These are phyloP conservation scores for Camellia japonica DNA, from an alignment of 148 eudicot species.

Conservation along the genomic window DNA sequence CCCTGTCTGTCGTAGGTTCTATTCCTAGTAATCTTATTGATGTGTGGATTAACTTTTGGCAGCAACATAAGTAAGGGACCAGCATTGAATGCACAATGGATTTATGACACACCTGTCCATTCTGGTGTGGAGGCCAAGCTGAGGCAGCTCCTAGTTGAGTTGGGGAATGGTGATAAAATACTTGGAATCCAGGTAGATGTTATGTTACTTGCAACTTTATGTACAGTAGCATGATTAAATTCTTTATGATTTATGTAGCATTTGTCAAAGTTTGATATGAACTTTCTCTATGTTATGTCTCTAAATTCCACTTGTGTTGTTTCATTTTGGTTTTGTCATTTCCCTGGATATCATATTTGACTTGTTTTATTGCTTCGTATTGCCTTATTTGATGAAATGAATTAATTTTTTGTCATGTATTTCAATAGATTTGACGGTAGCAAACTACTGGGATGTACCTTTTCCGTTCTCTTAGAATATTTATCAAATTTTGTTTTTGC, in stretches of 20 bases:
- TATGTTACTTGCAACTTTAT: neutral
- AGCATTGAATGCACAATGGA: conserved; percentile 60
- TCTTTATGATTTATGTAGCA: neutral
- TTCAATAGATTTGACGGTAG: neutral
- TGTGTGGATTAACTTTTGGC: conserved; percentile 24
- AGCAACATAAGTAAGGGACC: conserved; percentile 81
- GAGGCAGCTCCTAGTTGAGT: conserved; percentile 67
- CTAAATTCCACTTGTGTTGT: neutral
- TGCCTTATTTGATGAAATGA: neutral
- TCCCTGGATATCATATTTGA: neutral
- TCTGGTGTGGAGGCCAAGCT: conserved; percentile 85
- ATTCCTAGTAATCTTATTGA: conserved; percentile 17
- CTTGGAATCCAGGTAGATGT: conserved; percentile 89
- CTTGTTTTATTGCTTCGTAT: neutral
- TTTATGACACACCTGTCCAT: conserved; percentile 65
- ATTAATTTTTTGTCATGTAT: neutral
- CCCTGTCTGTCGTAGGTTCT: neutral
- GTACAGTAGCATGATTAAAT: neutral
- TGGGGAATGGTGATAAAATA: conserved; percentile 78
- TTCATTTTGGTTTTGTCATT: neutral
- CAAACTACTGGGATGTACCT: neutral
- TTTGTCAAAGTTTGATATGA: neutral
- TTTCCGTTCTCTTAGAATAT: neutral
- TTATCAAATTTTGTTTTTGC: neutral
- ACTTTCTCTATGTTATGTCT: neutral